Base-by-base conservation (phyloP, 139 green algal species). In the Chlamydomonas schloesseri region DNA sequence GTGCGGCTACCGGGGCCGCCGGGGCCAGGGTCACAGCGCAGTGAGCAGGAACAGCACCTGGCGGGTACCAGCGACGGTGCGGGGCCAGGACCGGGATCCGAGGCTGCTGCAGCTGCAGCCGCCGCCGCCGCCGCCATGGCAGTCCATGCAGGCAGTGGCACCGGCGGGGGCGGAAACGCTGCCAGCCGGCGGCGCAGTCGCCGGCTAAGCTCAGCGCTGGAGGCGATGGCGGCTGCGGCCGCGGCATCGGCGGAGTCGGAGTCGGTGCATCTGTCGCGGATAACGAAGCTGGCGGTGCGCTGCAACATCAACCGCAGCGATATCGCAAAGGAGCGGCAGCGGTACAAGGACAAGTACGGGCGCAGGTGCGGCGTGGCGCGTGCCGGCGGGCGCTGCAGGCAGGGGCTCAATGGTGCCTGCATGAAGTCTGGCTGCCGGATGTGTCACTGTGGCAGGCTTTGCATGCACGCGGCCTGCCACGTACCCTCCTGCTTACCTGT, bases 261-360 rank as follows among this genome's bases (percentile, higher is more conserved):
- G 28, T 17, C 33, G 42, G 37, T 53, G 5, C 53, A 15, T 0
- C 42, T 83, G 58, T 21, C 64, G 29, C 37, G 78, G 9, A 29
- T 84, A 0, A 67, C 29, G 5, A 21, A 15, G 28, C 64, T 84
- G 46, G 37, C 31, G 18, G 18, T 84, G 78, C 78, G 78, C 20
- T 84, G 78, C 78, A 84, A 84, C 78, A 34, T 74, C 78, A 36
- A 3, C n/a, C 65, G 78, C 64, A 67, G n/a, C n/a, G 78, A 84
- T 2, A 53, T 42, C 11, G 24, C 37, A 3, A 84, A 84, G 65
- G 78, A 84, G 78, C 64, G 78, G 31, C 64, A 68, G 58, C 24
- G 26, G 46, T 84, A 75, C 78, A 60, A 50, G 78, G 78, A 84
- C 3, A 21, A 31, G 46, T 62, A 62, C 18, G 55, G 20, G 55